Evolutionary conservation across 1,139 yeast species (phyloP).

Genomic region (Magnusiomyces ingens): DNA sequence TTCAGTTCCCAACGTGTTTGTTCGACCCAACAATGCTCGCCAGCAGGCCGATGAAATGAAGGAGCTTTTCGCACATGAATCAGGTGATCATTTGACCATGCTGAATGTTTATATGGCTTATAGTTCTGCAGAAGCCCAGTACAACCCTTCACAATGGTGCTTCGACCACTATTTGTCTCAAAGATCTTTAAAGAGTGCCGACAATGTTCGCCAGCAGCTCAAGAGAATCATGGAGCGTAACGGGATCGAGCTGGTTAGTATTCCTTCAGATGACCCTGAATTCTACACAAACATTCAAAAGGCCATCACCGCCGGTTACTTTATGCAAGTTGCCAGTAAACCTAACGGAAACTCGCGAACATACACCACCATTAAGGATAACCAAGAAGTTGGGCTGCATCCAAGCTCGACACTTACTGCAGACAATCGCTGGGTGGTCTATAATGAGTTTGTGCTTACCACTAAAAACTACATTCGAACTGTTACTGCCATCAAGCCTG

Average conservation of each 20-base stretch:
- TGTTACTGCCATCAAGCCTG: conserved; percentile 86
- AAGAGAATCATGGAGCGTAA: conserved; percentile 74
- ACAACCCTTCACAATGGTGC: conserved; percentile 60
- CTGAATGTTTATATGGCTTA: conserved; percentile 85
- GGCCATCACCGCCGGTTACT: conserved; percentile 88
- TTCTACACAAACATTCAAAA: conserved; percentile 69
- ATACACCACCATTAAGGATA: conserved; percentile 87
- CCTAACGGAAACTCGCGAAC: conserved; percentile 51
- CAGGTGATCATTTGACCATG: conserved; percentile 90
- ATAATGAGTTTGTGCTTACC: conserved; percentile 91
- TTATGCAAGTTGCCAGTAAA: conserved; percentile 84
- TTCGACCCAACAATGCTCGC: conserved; percentile 83
- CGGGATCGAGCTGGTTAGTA: conserved; percentile 65
- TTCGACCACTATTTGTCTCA: conserved; percentile 80
- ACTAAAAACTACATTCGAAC: conserved; percentile 91
- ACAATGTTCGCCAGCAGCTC: conserved; percentile 78
- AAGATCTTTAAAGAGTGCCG: conserved; percentile 77
- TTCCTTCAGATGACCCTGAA: conserved; percentile 59
- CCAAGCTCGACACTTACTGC: conserved; percentile 85
- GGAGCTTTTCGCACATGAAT: conserved; percentile 81
- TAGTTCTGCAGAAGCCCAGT: conserved; percentile 55
- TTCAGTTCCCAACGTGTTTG: conserved; percentile 90
- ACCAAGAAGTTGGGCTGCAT: conserved; percentile 89
- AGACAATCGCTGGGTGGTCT: conserved; percentile 87
- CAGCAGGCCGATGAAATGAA: conserved; percentile 92